These are phyloP conservation scores for Kwoniella pini DNA, from an alignment of 768 basidiomycete genomes.

Conservation along the genomic window DNA sequence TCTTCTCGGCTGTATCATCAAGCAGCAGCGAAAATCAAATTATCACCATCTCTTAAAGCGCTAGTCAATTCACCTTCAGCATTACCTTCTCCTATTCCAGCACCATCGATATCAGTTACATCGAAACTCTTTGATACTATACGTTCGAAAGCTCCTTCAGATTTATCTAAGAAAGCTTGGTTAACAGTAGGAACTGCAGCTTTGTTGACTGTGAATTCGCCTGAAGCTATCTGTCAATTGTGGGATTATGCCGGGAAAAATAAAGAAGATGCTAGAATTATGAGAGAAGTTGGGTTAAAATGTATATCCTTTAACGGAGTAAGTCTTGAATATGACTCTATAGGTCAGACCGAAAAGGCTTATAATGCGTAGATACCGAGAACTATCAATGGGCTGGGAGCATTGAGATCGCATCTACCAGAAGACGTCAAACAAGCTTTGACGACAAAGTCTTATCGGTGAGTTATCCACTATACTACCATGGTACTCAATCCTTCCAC, in stretches of 20 bases:
- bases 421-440: constrained; percentile 73
- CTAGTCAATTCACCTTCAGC: constrained; percentile 48
- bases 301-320: constrained; percentile 69
- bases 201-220: constrained; percentile 77
- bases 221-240: constrained; percentile 73
- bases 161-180: constrained; percentile 30
- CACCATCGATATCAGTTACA: constrained; percentile 66
- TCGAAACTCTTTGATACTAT: constrained; percentile 46
- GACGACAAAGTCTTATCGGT: constrained; percentile 70
- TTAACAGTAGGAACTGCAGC: constrained; percentile 68
- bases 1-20: not conserved
- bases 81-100: constrained; percentile 64
- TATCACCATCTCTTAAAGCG: constrained; percentile 67
- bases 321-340: constrained; percentile 37
- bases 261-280: constrained; percentile 56
- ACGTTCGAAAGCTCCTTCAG: constrained; percentile 23
- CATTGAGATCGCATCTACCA: constrained; percentile 73
- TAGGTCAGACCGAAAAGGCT: constrained; percentile 47
- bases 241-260: constrained; percentile 67
- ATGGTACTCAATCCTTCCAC: too few relatives aligned
- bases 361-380: constrained; percentile 51
- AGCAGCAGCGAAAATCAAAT: constrained; percentile 27
- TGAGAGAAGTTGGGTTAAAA: constrained; percentile 87
- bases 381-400: constrained; percentile 80
- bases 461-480: constrained; percentile 32